These are phyloP conservation scores for Citeromyces nyonsensis DNA, from an alignment of 805 yeast genomes.

Conservation along the genomic window DNA sequence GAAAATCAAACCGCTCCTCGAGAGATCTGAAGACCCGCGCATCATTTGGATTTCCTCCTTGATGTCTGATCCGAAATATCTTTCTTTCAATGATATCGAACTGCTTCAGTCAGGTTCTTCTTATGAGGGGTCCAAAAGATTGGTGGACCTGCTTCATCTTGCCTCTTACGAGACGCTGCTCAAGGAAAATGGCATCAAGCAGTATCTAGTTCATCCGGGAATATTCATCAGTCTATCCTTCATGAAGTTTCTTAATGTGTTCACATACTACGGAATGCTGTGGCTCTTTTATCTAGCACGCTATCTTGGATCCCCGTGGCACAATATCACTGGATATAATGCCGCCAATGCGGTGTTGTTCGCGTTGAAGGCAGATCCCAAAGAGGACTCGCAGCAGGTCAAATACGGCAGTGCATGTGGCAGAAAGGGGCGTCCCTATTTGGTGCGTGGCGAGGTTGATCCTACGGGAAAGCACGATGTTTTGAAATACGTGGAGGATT, in stretches of 20 bases:
- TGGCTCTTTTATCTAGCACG: constrained; percentile 74
- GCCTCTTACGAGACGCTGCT: constrained; percentile 43
- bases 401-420: constrained; percentile 65
- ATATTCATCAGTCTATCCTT: constrained; percentile 78
- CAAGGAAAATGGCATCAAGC: constrained; percentile 36
- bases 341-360: constrained; percentile 83
- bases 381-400: constrained; percentile 25
- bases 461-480: constrained; percentile 53
- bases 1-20: constrained; percentile 35
- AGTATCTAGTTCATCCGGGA: constrained; percentile 87
- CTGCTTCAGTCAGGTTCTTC: constrained; percentile 46
- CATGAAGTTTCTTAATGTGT: constrained; percentile 54
- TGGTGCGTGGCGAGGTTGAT: constrained; percentile 41
- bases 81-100: constrained; percentile 66
- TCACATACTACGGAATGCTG: constrained; percentile 81
- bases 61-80: constrained; percentile 62
- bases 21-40: constrained; percentile 29
- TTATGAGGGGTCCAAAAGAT: constrained; percentile 85
- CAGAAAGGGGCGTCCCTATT: constrained; percentile 47
- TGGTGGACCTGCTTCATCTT: constrained; percentile 69
- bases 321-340: constrained; percentile 73
- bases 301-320: constrained; percentile 73
- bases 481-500: constrained; percentile 39
- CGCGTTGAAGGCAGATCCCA: constrained; percentile 36
- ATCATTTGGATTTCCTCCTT: constrained; percentile 79